Conservation (phyloP, 2,329 filamentous ascomycete species). For the Rosellinia necatrix region DNA sequence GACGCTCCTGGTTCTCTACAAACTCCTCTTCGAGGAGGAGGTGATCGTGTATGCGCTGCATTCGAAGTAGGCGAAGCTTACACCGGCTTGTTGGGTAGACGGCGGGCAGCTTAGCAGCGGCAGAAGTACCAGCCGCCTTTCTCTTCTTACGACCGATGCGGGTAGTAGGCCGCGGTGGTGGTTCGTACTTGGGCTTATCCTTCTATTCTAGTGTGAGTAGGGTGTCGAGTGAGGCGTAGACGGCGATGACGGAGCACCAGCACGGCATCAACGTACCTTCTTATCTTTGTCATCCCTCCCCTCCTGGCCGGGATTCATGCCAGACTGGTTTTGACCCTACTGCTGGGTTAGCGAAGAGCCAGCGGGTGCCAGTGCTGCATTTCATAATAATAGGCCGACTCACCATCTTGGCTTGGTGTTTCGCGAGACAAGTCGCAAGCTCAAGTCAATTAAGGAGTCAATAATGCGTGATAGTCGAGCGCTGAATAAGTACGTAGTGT, state of each 20-base stretch:
- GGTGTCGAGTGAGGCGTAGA: background rate
- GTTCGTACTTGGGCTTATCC: conserved; percentile 99
- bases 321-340: conserved; percentile 86
- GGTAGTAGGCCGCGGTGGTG: conserved; percentile 93
- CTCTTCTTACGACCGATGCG: conserved; percentile 98
- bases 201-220: conserved; percentile 63
- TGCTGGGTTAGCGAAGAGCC: background rate
- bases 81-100: conserved; percentile 96
- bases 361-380: no score
- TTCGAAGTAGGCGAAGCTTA: conserved; percentile 94
- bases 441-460: no score
- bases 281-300: conserved; percentile 88
- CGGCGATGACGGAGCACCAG: background rate
- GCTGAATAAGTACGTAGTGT: no score
- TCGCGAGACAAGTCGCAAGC: conserved; percentile 22
- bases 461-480: no score
- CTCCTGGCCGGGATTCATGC: conserved; percentile 77
- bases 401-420: conserved; percentile 36
- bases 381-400: no score
- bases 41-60: conserved; percentile 99
- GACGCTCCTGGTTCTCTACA: conserved; percentile 96
- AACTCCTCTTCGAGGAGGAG: conserved; percentile 97
- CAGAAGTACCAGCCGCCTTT: conserved; percentile 90
- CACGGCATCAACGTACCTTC: conserved; percentile 71
- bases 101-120: conserved; percentile 90